phyloP scores from a whole-genome alignment of 345 rosid species.

The Citrus inodora region DNA sequence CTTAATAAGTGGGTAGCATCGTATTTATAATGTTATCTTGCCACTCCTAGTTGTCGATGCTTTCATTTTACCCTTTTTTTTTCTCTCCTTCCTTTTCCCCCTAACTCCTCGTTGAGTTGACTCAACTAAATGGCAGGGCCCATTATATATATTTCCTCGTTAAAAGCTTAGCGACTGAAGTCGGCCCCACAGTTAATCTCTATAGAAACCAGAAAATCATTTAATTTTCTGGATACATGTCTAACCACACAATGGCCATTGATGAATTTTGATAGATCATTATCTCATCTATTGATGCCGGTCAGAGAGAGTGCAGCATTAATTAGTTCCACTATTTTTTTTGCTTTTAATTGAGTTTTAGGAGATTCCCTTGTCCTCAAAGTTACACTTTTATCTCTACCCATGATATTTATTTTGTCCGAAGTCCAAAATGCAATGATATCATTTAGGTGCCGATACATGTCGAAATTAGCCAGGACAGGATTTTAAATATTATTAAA shows the following conservation, averaged over 20 bases:
- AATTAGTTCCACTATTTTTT: slow-evolving; percentile 18
- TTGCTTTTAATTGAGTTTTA: slow-evolving; percentile 9
- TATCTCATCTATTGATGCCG: slow-evolving; percentile 8
- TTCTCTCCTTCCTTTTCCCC: neutral
- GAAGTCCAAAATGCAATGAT: slow-evolving; percentile 3
- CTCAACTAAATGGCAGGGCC: slow-evolving; percentile 20
- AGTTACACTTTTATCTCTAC: neutral
- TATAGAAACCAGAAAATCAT: no score
- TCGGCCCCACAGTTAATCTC: neutral
- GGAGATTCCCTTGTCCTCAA: neutral
- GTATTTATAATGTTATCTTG: slow-evolving; percentile 21
- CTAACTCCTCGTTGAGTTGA: slow-evolving; percentile 11
- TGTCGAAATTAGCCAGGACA: neutral
- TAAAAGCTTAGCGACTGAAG: neutral
- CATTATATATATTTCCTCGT: neutral
- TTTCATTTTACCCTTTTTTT: neutral
- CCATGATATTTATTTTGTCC: neutral
- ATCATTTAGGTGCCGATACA: neutral
- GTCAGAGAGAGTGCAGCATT: slow-evolving; percentile 25
- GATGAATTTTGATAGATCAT: neutral
- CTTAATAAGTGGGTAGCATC: slow-evolving; percentile 1
- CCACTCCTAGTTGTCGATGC: slow-evolving; percentile 17
- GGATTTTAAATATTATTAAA: no score
- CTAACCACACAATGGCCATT: neutral
- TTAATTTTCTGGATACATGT: no score